Evolutionary conservation across 345 rosid species (phyloP), one percentile per base, ranked within the genome.

Genomic region (Anacardium occidentale): DNA sequence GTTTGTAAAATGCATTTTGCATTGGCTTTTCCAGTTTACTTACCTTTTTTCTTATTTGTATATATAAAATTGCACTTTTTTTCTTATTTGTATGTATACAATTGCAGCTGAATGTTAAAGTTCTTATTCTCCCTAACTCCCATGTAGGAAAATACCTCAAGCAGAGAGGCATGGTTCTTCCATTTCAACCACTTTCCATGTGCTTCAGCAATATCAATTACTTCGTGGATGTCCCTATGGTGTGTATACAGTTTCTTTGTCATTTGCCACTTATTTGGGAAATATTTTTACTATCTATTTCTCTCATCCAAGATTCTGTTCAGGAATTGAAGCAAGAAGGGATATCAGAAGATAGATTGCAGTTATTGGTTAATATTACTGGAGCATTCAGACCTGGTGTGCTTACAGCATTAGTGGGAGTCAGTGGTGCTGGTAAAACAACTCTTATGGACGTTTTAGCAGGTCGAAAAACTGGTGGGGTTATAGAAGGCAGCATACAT

Each of bases 401-500:
- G 37, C 97, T 95, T 55, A 95, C 99, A 51, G 99, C 99, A 56
- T 75, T 95, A 70, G 98, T 95, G 34, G 99, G 99, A 80, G 91
- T 95, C 34, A 95, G 99, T 78, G 98, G 99, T 73, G 99, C 98
- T 1, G 99, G 99, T 42, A 95, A 92, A 79, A 95, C 99, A 52
- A 95, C 99, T 21, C 99, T 95, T 70, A 95, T 95, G 99, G 99
- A 92, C 83, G 99, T 92, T 77, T 84, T 95, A 83, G 95, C 98
- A 24, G 99, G 99, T 70, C 85, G 99, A 73, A 95, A 95, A 85
- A 95, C 97, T 53, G 99, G 98, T 57, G 98, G 99, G 72, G 25
- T 82, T 57, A 88, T 92, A 50, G 97, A 92, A 86, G 99, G 99
- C 69, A 83, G 75, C 79, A 86, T 92, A 78, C 64, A 84, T 77